Conservation (phyloP, 208 protist species). For the Leishmania tarentolae region DNA sequence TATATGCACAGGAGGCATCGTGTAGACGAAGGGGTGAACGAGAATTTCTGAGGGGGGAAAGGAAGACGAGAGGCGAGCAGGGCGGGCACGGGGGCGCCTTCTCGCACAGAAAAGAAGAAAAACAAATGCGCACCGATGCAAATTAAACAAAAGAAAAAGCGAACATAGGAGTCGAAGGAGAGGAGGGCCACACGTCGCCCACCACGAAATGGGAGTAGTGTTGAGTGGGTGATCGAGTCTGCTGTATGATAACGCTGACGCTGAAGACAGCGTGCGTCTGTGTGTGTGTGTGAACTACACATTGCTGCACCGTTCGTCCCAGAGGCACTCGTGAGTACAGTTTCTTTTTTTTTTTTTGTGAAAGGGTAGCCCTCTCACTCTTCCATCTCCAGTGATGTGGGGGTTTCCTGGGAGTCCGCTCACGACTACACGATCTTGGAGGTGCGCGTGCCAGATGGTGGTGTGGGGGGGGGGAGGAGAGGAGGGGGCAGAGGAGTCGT, state of each 20-base stretch:
- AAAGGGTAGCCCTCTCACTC: background rate
- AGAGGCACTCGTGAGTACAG: background rate
- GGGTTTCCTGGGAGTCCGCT: background rate
- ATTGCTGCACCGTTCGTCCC: background rate
- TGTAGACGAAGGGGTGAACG: background rate
- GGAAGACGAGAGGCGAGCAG: background rate
- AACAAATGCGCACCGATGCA: too few relatives aligned
- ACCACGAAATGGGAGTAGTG: too few relatives aligned
- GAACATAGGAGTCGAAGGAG: too few relatives aligned
- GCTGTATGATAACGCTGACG: too few relatives aligned
- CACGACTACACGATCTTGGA: background rate
- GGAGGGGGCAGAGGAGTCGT: background rate
- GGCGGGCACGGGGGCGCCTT: too few relatives aligned
- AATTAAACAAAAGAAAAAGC: too few relatives aligned
- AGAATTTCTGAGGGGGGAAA: background rate
- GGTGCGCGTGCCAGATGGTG: background rate
- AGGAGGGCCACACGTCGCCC: too few relatives aligned
- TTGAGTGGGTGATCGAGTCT: too few relatives aligned
- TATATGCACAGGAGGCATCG: background rate
- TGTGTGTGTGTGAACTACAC: background rate
- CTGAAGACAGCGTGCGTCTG: too few relatives aligned
- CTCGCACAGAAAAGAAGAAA: background rate
- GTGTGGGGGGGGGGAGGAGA: too few relatives aligned
- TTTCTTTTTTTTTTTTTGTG: background rate
- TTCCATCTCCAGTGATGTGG: background rate